Conservation (phyloP, 768 basidiomycete species). For the Boletellus emodensis region DNA sequence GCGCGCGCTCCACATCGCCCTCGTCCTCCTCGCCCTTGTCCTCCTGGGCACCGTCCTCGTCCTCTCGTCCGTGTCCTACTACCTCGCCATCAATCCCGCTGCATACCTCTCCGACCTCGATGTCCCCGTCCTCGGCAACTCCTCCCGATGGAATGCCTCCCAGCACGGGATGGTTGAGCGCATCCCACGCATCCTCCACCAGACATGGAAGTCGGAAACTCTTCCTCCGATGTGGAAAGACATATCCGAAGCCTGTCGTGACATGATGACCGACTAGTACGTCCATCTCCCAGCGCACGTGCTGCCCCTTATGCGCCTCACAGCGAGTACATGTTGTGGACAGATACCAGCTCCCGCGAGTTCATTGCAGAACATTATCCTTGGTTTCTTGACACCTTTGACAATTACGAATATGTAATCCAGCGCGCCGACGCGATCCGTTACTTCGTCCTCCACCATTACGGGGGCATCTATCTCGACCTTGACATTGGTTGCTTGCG, state of each 20-base stretch:
- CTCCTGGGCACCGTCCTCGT: conserved; percentile 88
- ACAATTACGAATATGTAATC: conserved; percentile 86
- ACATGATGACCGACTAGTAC: conserved; percentile 96
- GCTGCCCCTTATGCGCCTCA: conserved; percentile 12
- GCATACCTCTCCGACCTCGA: conserved; percentile 82
- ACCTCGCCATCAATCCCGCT: conserved; percentile 72
- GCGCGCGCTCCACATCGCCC: conserved; percentile 43
- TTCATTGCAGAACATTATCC: conserved; percentile 87
- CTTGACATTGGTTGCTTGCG: conserved; percentile 93
- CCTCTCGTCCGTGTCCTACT: conserved; percentile 87
- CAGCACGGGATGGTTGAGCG: conserved; percentile 62
- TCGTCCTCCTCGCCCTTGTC: conserved; percentile 65
- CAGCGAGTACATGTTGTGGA: conserved; percentile 98
- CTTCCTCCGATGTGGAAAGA: conserved; percentile 79
- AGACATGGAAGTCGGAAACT: conserved; percentile 94
- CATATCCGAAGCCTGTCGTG: conserved; percentile 79
- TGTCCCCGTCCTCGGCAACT: conserved; percentile 54
- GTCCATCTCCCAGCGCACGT: conserved; percentile 33
- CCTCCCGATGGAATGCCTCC: conserved; percentile 60
- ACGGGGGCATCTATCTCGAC: conserved; percentile 94
- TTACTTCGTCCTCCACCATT: conserved; percentile 95
- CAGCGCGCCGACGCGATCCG: conserved; percentile 97
- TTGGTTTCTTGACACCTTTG: conserved; percentile 92
- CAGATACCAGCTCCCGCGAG: conserved; percentile 82
- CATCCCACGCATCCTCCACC: conserved; percentile 91